Evolutionary conservation across 768 basidiomycete species (phyloP), one percentile per base, ranked within the genome.

Genomic region (Crucibulum laeve): DNA sequence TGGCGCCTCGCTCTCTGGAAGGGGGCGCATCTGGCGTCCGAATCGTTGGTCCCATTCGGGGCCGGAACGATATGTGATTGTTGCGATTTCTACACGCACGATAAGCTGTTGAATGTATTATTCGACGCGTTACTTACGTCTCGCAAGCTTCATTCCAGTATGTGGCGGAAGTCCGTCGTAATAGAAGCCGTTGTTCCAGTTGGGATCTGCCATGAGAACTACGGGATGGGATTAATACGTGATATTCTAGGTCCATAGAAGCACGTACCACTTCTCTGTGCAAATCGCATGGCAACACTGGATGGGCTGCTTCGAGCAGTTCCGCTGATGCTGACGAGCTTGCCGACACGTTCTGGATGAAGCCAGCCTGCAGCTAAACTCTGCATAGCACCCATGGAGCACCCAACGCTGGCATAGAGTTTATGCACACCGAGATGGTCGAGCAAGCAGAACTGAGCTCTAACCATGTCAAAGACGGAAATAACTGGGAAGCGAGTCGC

Each of bases 11-110:
- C 63, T 53, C 21, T 66, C 63, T 4, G 77, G 70, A 1, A 69
- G 51, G 19, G 65, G 43, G 17, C 77, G 74, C 32, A 91, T 43
- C 53, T 85, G 79, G 36, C 95, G 84, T 0, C 89, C 93, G 58
- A 99, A 99, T n/a, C 96, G 87, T 51, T 86, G 76, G 65, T 99
- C 96, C 96, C 96, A 99, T 64, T 99, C 96, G 4, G 96, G 96
- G 1, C 96, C 96, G 10, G 96, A 98, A 26, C 96, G 85, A 63
- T 99, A 99, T 0, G 96, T 98, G 57, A 99, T 96, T 2, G 96
- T 99, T 8, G 96, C 96, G 51, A 99, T 98, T 69, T 99, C 94
- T 97, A 59, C 43, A 23, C 36, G n/a, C n/a, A n/a, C n/a, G n/a
- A n/a, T n/a, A n/a, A n/a, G n/a, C n/a, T n/a, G n/a, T n/a, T n/a